A percentile compares a stretch with the other conserved stretches of the same genome.
Evolutionary conservation across 352 stramenopile species (phyloP).

Genomic region (Pythium aphanidermatum): DNA sequence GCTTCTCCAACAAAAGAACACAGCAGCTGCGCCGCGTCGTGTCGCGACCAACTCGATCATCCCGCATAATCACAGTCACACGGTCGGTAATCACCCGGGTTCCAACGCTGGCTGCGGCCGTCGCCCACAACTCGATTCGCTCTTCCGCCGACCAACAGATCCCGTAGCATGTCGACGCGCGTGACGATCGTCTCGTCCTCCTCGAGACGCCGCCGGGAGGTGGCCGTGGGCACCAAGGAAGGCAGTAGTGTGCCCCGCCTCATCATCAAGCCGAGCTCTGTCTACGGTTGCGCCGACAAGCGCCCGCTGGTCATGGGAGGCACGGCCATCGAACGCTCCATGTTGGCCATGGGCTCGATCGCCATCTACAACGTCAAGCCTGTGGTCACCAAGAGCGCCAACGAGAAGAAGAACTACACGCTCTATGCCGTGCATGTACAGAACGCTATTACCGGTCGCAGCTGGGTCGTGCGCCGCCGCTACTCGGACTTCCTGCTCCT

Average conservation of each 20-base stretch:
- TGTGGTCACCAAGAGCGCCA: slow-evolving; percentile 15
- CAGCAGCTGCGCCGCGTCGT: too few relatives aligned
- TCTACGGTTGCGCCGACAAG: slow-evolving; percentile 20
- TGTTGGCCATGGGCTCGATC: slow-evolving; percentile 25
- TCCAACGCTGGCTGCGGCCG: too few relatives aligned
- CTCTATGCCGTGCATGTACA: slow-evolving; percentile 31
- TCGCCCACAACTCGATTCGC: too few relatives aligned
- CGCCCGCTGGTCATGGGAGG: slow-evolving; percentile 22
- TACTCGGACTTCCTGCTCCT: slow-evolving; percentile 34
- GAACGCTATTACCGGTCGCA: slow-evolving; percentile 33
- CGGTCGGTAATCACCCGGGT: too few relatives aligned
- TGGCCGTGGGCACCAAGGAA: too few relatives aligned
- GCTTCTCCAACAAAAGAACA: too few relatives aligned
- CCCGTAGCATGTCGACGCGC: slow-evolving; percentile 6
- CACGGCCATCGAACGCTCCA: slow-evolving; percentile 24
- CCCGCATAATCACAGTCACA: too few relatives aligned
- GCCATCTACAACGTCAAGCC: slow-evolving; percentile 29
- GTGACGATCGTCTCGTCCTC: slow-evolving; percentile 3
- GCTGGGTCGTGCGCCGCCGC: slow-evolving; percentile 30
- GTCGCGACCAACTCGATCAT: too few relatives aligned
- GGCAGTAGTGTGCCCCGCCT: too few relatives aligned
- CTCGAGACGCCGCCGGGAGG: slow-evolving; percentile 2
- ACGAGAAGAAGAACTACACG: slow-evolving; percentile 20
- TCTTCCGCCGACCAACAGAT: too few relatives aligned
- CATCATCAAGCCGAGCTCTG: slow-evolving; percentile 14